These are phyloP conservation scores for Aspergillus sp. DNA, from an alignment of 2,329 filamentous ascomycete genomes.

Conservation along the genomic window DNA sequence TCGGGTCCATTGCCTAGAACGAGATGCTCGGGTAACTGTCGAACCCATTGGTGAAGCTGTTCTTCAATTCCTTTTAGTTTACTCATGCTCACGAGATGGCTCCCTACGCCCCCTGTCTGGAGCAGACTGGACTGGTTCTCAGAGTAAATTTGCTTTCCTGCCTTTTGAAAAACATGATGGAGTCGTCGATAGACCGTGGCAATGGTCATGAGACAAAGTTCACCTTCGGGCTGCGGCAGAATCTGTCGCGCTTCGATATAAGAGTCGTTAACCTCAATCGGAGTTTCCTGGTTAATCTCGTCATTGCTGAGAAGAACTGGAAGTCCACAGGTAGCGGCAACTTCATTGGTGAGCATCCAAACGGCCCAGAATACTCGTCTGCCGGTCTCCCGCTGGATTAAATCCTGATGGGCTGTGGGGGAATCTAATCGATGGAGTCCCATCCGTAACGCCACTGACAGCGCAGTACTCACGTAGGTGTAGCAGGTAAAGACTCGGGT, in stretches of 20 bases:
- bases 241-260: not conserved
- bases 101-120: not conserved
- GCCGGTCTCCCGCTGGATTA: not conserved
- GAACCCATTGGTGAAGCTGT: not conserved
- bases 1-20: no score
- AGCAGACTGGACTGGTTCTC: no score
- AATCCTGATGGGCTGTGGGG: not conserved
- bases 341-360: constrained; percentile 3
- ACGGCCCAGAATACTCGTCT: constrained; percentile 12
- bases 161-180: not conserved
- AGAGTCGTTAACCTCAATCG: not conserved
- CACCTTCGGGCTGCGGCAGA: not conserved
- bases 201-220: not conserved
- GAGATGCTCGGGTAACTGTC: no score
- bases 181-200: not conserved
- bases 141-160: not conserved
- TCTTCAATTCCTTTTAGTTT: constrained; percentile 4
- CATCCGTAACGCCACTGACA: constrained; percentile 14
- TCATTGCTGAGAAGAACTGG: constrained; percentile 7
- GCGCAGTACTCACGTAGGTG: constrained; percentile 9
- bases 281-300: constrained; percentile 7
- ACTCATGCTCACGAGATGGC: constrained; percentile 8
- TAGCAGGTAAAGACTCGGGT: constrained; percentile 7
- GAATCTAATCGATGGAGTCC: constrained; percentile 5
- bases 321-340: constrained; percentile 7